Conservation (phyloP, 805 yeast genomes). For the Spathaspora arborariae region DNA sequence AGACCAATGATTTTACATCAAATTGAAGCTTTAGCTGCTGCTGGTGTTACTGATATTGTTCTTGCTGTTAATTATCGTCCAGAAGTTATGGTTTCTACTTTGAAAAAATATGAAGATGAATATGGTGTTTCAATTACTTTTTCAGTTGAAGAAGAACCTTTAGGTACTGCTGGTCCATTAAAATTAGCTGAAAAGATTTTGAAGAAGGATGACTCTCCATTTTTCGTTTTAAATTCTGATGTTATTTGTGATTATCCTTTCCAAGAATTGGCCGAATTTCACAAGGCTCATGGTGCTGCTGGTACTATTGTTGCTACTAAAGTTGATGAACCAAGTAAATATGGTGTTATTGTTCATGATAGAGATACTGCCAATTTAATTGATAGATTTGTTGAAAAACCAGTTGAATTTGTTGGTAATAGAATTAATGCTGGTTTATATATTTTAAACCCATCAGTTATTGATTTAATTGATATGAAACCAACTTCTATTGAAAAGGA, state of each 20-base stretch:
- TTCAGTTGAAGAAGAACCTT: constrained; percentile 98
- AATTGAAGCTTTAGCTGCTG: constrained; percentile 95
- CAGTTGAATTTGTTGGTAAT: constrained; percentile 98
- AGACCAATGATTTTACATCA: constrained; percentile 99
- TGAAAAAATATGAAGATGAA: constrained; percentile 89
- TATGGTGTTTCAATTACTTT: constrained; percentile 94
- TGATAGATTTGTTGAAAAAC: constrained; percentile 98
- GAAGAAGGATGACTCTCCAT: constrained; percentile 93
- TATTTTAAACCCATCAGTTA: constrained; percentile 95
- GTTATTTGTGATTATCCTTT: constrained; percentile 99
- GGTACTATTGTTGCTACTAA: constrained; percentile 99
- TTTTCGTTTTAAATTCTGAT: constrained; percentile 96
- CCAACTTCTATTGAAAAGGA: constrained; percentile 99
- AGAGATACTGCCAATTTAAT: constrained; percentile 91
- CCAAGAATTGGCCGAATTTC: constrained; percentile 87
- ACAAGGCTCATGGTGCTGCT: constrained; percentile 91
- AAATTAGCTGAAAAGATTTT: constrained; percentile 93
- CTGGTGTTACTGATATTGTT: constrained; percentile 98
- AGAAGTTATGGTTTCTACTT: constrained; percentile 95
- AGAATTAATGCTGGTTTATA: constrained; percentile 99
- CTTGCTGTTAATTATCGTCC: constrained; percentile 99
- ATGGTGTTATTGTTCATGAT: constrained; percentile 99
- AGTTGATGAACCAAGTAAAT: constrained; percentile 99
- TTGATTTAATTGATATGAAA: constrained; percentile 93
- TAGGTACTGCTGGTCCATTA: constrained; percentile 99